phyloP scores from a whole-genome alignment of 2,329 filamentous ascomycete species.

The Epichloe gansuensis region DNA sequence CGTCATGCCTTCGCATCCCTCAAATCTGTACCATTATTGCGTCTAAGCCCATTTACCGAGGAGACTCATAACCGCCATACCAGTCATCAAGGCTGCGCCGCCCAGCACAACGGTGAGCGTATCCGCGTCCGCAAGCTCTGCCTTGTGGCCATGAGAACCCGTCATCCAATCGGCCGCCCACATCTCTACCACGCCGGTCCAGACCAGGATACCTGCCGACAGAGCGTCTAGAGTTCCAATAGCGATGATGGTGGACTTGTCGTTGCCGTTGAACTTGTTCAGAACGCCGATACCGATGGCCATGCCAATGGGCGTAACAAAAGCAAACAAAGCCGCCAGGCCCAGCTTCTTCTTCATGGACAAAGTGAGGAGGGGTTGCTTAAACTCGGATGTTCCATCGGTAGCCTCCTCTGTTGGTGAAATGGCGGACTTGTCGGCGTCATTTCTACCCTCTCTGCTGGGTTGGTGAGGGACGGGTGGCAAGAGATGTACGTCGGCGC shows the following conservation, averaged over 20 bases:
- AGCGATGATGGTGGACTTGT: conserved; percentile 54
- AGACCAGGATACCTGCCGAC: conserved; percentile 64
- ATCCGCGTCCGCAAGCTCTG: conserved; percentile 41
- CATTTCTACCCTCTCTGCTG: conserved; percentile 4
- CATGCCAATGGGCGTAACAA: conserved; percentile 70
- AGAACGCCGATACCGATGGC: conserved; percentile 66
- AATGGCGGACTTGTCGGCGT: conserved; percentile 16
- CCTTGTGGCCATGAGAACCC: conserved; percentile 25
- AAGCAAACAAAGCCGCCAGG: conserved; percentile 51
- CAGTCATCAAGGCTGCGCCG: conserved; percentile 41
- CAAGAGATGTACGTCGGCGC: conserved; percentile 9
- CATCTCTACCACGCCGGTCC: conserved; percentile 73
- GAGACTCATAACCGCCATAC: conserved; percentile 58
- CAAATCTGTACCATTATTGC: neutral
- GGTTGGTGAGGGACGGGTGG: conserved; percentile 11
- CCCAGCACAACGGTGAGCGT: conserved; percentile 36
- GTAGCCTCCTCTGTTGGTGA: conserved; percentile 12
- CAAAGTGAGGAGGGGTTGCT: conserved; percentile 13
- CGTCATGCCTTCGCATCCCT: neutral
- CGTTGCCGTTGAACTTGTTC: conserved; percentile 60
- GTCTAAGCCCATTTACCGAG: conserved; percentile 61
- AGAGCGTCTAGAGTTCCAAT: conserved; percentile 64
- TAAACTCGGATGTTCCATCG: conserved; percentile 6
- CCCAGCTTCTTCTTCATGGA: conserved; percentile 40
- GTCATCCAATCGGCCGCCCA: conserved; percentile 62